Evolutionary conservation across 352 stramenopile genomes (phyloP).

Genomic region (Globisporangium iwayamae): DNA sequence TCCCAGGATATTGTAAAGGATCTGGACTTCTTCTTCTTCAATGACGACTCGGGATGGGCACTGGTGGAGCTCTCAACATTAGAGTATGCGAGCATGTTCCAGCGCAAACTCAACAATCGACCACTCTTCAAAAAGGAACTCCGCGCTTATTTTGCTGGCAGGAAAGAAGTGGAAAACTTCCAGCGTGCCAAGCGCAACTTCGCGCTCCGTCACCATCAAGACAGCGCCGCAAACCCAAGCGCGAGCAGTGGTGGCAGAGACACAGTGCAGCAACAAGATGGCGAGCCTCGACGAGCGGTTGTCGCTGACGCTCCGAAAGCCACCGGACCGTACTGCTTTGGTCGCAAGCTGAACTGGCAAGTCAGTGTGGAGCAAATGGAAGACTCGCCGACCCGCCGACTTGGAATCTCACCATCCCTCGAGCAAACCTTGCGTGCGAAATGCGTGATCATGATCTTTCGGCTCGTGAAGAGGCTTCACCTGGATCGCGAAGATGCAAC

Average conservation of each 20-base stretch:
- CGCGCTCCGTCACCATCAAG: slow-evolving; percentile 21
- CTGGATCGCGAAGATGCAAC: slow-evolving; percentile 68
- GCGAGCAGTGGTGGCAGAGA: slow-evolving; percentile 16
- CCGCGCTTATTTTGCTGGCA: slow-evolving; percentile 51
- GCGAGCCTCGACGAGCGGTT: neutral
- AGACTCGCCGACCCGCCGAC: slow-evolving; percentile 52
- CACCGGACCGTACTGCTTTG: slow-evolving; percentile 49
- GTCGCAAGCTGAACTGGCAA: slow-evolving; percentile 73
- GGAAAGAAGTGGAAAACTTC: slow-evolving; percentile 65
- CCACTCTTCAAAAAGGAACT: slow-evolving; percentile 45
- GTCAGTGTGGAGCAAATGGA: slow-evolving; percentile 53
- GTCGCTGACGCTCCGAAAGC: slow-evolving; percentile 10
- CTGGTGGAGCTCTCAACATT: slow-evolving; percentile 61
- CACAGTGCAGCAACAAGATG: slow-evolving; percentile 17
- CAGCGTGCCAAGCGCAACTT: slow-evolving; percentile 46
- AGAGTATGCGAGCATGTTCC: slow-evolving; percentile 42
- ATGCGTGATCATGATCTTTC: slow-evolving; percentile 61
- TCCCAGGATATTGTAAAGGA: slow-evolving; percentile 29
- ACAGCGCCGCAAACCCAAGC: slow-evolving; percentile 8
- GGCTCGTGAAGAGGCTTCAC: slow-evolving; percentile 56
- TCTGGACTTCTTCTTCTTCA: slow-evolving; percentile 71
- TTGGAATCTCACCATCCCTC: slow-evolving; percentile 52
- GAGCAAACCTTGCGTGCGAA: slow-evolving; percentile 63
- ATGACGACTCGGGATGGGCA: slow-evolving; percentile 67
- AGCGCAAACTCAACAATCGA: slow-evolving; percentile 55